Percentiles rank a stretch among this genome's conserved stretches.
phyloP scores from a whole-genome alignment of 2,329 filamentous ascomycete genomes.

The Domatiomyces globalis region DNA sequence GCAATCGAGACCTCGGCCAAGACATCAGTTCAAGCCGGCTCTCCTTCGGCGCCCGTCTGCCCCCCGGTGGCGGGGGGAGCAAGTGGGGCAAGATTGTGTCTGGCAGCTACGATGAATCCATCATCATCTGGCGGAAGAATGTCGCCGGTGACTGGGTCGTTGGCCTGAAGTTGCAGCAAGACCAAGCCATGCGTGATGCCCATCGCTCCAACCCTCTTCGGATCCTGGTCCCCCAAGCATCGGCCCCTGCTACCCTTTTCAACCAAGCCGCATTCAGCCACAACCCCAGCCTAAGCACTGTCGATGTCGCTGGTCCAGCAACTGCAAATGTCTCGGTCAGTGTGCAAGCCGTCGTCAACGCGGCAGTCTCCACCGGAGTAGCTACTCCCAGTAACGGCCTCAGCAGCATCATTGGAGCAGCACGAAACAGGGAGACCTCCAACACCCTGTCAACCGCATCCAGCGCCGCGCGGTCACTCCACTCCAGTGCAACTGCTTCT shows the following conservation, averaged over 20 bases:
- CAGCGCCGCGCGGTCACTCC: not conserved
- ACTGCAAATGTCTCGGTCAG: not conserved
- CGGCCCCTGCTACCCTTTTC: not conserved
- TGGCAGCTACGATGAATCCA: conserved; percentile 87
- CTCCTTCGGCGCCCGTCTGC: conserved; percentile 70
- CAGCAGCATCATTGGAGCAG: not conserved
- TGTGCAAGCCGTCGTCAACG: no score
- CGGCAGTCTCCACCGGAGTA: no score
- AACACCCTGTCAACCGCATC: not conserved
- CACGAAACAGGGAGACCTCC: conserved; percentile 2
- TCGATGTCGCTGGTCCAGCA: not conserved
- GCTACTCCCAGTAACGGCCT: not conserved
- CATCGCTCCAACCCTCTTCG: not conserved
- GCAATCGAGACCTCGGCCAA: conserved; percentile 54
- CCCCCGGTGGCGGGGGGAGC: conserved; percentile 79
- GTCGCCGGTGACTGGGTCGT: conserved; percentile 73
- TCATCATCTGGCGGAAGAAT: conserved; percentile 88
- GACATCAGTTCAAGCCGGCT: conserved; percentile 36
- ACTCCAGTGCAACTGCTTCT: conserved; percentile 1
- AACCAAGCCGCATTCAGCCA: not conserved
- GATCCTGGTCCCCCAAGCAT: not conserved
- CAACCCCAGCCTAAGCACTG: not conserved
- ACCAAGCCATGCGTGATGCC: conserved; percentile 20
- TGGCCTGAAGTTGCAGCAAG: conserved; percentile 60
- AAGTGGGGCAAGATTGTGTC: conserved; percentile 90